Evolutionary conservation across 2,329 filamentous ascomycete species (phyloP), one percentile per base, ranked within the genome.

Genomic region (Meredithiella fracta): DNA sequence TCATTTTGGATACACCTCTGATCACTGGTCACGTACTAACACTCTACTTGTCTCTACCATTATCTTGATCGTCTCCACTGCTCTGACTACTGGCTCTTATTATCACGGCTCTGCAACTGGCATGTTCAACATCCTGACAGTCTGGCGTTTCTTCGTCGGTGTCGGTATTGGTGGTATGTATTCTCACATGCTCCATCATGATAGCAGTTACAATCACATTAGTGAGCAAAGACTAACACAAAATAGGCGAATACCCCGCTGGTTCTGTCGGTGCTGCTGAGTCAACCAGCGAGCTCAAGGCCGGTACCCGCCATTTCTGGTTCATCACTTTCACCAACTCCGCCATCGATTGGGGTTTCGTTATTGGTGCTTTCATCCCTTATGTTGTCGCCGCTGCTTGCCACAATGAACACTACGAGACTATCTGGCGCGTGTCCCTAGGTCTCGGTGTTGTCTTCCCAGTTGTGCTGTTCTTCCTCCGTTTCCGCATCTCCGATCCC

Each of bases 241-340:
- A 6, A 23, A 7, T 20, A 72, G 71, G 83, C 56, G 85, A 91
- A 67, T 90, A 89, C 63, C 86, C 86, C 0, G 85, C 86, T 44
- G 90, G 90, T 2, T 86, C 80, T 58, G 90, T 96, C 0, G 86
- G 84, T 1, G 85, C 81, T 54, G 86, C 89, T 2, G 90, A 96
- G 68, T 84, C 83, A 3, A 90, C 84, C 0, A 86, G 86, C 22
- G 87, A 94, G 65, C 73, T 96, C 58, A 87, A 88, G 67, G 67
- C 70, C 15, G 90, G 90, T 9, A 83, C 84, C 15, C 76, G 90
- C n/a, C 91, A 96, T 65, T 76, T 85, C 40, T 94, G 88, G 87
- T 96, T 90, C 65, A 86, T 91, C 62, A 74, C 94, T 61, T 94
- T 92, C 67, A 94, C 86, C 50, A 94, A 94, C 67, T 80, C 55